Evolutionary conservation across 108 stramenopile genomes (phyloP), one percentile per base, ranked within the genome.

Genomic region (Fragilariopsis cylindrus): DNA sequence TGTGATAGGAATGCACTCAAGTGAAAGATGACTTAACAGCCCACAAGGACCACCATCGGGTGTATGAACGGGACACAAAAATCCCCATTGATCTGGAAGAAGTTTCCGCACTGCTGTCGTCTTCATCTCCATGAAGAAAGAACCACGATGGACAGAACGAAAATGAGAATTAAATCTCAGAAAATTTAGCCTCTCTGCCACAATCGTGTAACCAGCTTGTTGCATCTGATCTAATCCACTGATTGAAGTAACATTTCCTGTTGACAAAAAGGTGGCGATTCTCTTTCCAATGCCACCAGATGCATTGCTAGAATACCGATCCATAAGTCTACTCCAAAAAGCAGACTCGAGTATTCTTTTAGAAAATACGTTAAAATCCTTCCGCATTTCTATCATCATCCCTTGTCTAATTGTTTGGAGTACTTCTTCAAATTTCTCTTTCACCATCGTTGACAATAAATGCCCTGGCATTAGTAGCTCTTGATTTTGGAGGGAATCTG

Each of bases 41-140:
- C 99, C 99, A 82, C 99, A 99, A 8, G 99, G 99, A 5, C 96
- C 91, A 7, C 99, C 99, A 85, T 99, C 99, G 2, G 99, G 99
- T 18, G 99, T 99, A 82, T 99, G 99, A 39, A 99, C 99, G 13
- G 99, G 99, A 82, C 99, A 99, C 43, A 99, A 77, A 72, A 98
- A 99, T 8, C 98, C 98, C 97, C 98, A 99, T 71, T 96, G 94
- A 73, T 99, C 99, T 4, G 98, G 98, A 47, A 99, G 85, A 46
- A 99, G 87, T 73, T 99, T 98, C 19, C 99, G 84, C 49, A 99
- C 99, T 7, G 97, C 91, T 0, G 99, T 99, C 40, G 98, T 99
- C 75, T 99, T 99, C 99, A 99, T 99, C 75, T 96, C 95, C 83
- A 97, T 97, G 81, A 98, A 99, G 79, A 98, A 99, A 69, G 98